Base-by-base conservation (phyloP, 2,329 filamentous ascomycete species). In the Fusarium liriodendri region DNA sequence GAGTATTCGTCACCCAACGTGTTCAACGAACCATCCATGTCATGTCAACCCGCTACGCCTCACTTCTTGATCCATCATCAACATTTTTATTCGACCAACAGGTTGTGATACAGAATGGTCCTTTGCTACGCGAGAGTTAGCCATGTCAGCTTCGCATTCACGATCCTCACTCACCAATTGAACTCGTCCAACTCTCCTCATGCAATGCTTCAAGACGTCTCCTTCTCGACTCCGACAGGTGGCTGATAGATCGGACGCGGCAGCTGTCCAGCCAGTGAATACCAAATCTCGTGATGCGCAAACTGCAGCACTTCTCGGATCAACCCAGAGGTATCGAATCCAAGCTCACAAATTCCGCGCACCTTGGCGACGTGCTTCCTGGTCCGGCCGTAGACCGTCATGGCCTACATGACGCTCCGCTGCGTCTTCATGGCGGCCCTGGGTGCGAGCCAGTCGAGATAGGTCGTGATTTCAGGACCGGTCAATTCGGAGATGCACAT, bases 391-490 rank as follows among this genome's bases (percentile, higher is more conserved):
- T 77, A 82, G 22, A 79, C 74, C 20, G 74, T 74, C 4, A 73
- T 75, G 2, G 78, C 81, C 80, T 80, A 83, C 45, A 79, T 68
- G 27, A 79, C 80, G 62, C 74, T 79, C 2, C 77, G 63, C 16
- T 70, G 64, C 5, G 81, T 73, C 25, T 75, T 75, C 11, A 61
- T 61, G 8, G 78, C 76, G 14, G 77, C 72, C 11, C 68, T 69
- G 22, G 66, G 67, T 1, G 80, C 74, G 40, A 83, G 69, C 80
- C 80, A 82, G 72, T 81, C 79, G 64, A 83, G 74, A 62, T 82
- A 83, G 10, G 63, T 55, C 1, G 79, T 75, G 20, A 83, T 61
- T 29, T 76, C 71, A 1, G 61, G 50, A 32, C 70, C 67, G 3
- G 77, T 45, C 14, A 67, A 18, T 2, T 52, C 61, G 8, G 79